Percentiles rank a stretch among this genome's conserved stretches.
These are phyloP conservation scores for Pythium oligandrum DNA, from an alignment of 352 stramenopile species.

Conservation along the genomic window DNA sequence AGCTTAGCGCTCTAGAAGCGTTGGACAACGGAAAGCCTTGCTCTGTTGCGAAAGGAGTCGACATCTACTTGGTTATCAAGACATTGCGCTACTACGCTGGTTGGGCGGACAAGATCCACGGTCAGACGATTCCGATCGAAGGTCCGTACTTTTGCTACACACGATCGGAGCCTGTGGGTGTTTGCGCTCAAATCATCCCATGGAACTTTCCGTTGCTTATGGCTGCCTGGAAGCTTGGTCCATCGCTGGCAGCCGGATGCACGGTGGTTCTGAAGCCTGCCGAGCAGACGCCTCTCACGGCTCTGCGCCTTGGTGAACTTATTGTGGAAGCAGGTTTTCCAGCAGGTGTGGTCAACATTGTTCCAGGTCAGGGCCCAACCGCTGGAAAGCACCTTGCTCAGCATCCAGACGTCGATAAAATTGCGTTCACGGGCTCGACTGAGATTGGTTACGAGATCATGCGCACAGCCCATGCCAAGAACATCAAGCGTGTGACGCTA, in stretches of 20 bases:
- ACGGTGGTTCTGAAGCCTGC: slow-evolving; percentile 92
- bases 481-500: slow-evolving; percentile 71
- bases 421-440: slow-evolving; percentile 76
- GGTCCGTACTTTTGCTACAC: slow-evolving; percentile 55
- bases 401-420: slow-evolving; percentile 70
- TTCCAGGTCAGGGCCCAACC: slow-evolving; percentile 40
- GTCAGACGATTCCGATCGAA: slow-evolving; percentile 54
- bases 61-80: slow-evolving; percentile 65
- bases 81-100: slow-evolving; percentile 94
- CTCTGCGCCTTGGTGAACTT: slow-evolving; percentile 82
- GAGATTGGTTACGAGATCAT: slow-evolving; percentile 60
- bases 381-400: slow-evolving; percentile 39
- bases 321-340: slow-evolving; percentile 75
- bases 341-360: slow-evolving; percentile 76
- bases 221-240: slow-evolving; percentile 91
- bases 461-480: slow-evolving; percentile 38
- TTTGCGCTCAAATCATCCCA: slow-evolving; percentile 89
- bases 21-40: slow-evolving; percentile 94
- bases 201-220: slow-evolving; percentile 98
- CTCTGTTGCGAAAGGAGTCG: slow-evolving; percentile 72
- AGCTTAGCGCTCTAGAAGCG: slow-evolving; percentile 83
- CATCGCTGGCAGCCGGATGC: slow-evolving; percentile 88
- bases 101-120: slow-evolving; percentile 82
- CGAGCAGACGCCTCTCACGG: slow-evolving; percentile 91
- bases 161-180: slow-evolving; percentile 72